Evolutionary conservation across 768 basidiomycete genomes (phyloP).

Genomic region (Podaxis mareebaensis): DNA sequence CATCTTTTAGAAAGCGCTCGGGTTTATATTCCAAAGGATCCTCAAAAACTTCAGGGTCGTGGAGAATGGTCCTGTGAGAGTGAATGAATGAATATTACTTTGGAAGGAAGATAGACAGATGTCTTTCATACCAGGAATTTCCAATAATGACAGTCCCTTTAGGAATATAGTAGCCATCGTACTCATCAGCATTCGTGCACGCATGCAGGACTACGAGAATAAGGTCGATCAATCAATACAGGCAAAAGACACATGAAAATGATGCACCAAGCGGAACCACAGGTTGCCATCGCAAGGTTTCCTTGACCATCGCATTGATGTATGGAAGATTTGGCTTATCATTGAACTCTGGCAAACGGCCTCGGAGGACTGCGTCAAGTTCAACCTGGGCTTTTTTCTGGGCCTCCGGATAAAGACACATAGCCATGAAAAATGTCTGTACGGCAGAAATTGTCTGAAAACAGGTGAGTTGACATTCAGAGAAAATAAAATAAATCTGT

Average conservation of each 20-base stretch:
- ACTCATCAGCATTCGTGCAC: slow-evolving; percentile 14
- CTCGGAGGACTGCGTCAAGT: slow-evolving; percentile 34
- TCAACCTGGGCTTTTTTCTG: slow-evolving; percentile 34
- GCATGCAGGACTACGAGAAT: neutral
- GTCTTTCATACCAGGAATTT: slow-evolving; percentile 18
- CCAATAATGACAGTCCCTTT: slow-evolving; percentile 18
- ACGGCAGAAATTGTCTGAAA: slow-evolving; percentile 25
- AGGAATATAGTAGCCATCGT: slow-evolving; percentile 18
- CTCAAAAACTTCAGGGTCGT: slow-evolving; percentile 32
- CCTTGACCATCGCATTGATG: slow-evolving; percentile 26
- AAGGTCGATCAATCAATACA: too few relatives aligned
- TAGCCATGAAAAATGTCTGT: slow-evolving; percentile 26
- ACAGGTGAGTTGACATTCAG: neutral
- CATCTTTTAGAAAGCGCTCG: slow-evolving; percentile 28
- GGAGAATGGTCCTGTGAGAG: slow-evolving; percentile 30
- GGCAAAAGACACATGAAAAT: neutral
- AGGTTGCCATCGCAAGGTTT: slow-evolving; percentile 24
- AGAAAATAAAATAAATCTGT: neutral
- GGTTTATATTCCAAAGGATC: slow-evolving; percentile 34
- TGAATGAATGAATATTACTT: neutral
- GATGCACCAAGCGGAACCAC: slow-evolving; percentile 26
- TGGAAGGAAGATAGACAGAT: neutral
- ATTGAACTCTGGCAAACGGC: slow-evolving; percentile 26
- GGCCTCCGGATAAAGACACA: slow-evolving; percentile 27
- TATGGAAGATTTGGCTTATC: slow-evolving; percentile 25